Evolutionary conservation across 1,284 basidiomycete genomes (phyloP).

Genomic region (Chondrostereum purpureum): DNA sequence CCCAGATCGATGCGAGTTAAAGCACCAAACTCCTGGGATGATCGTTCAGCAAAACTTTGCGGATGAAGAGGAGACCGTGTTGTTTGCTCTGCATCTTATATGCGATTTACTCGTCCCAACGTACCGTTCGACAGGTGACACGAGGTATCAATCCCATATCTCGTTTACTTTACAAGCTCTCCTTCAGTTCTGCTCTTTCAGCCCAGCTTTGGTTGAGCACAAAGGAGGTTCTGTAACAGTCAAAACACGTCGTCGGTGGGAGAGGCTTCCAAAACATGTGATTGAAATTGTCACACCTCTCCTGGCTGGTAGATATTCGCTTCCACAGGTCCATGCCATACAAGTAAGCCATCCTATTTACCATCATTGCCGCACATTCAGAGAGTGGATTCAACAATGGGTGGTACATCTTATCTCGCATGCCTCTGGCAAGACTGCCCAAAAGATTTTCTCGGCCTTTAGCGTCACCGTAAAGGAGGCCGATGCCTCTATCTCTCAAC

Average conservation of each 20-base stretch:
- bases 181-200: conserved; percentile 84
- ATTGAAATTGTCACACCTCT: conserved; percentile 86
- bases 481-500: conserved; percentile 87
- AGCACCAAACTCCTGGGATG: conserved; percentile 56
- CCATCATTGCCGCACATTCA: conserved; percentile 68
- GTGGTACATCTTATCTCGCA: conserved; percentile 76
- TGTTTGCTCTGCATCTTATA: conserved; percentile 86
- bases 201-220: conserved; percentile 56
- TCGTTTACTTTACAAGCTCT: conserved; percentile 94
- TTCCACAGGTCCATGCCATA: conserved; percentile 31
- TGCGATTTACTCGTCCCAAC: conserved; percentile 85
- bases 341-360: conserved; percentile 71
- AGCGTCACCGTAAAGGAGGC: conserved; percentile 77
- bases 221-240: conserved; percentile 51
- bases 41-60: conserved; percentile 80
- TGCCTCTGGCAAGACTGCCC: conserved; percentile 51
- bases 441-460: conserved; percentile 76
- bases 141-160: conserved; percentile 85
- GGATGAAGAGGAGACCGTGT: conserved; percentile 72
- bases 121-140: conserved; percentile 91
- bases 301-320: conserved; percentile 68
- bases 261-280: conserved; percentile 73
- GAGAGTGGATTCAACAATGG: conserved; percentile 96
- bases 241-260: conserved; percentile 73
- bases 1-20: conserved; percentile 85